phyloP scores from a whole-genome alignment of 75 land plant genomes.

The Pinus albicaulis region DNA sequence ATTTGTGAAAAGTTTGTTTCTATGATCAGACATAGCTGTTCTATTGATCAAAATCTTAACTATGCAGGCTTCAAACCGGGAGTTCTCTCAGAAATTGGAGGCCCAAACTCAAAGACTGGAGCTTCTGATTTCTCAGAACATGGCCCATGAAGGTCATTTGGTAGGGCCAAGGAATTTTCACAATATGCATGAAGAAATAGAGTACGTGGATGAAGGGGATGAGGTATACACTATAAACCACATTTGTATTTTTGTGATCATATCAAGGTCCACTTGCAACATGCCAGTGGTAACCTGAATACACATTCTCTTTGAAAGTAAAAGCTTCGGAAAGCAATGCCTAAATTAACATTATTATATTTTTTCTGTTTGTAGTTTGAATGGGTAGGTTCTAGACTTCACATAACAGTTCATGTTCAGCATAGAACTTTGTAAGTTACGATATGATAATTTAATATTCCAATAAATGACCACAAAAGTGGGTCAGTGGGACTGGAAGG shows the following conservation, averaged over 20 bases:
- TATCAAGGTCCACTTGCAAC: background rate
- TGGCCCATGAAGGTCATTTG: conserved; percentile 55
- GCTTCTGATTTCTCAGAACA: conserved; percentile 77
- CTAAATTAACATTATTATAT: background rate
- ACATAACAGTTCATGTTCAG: too few relatives aligned
- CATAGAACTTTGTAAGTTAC: too few relatives aligned
- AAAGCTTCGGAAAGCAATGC: background rate
- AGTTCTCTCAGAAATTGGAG: conserved; percentile 79
- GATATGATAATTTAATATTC: too few relatives aligned
- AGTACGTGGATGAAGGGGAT: conserved; percentile 92
- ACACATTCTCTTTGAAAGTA: background rate
- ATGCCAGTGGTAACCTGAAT: background rate
- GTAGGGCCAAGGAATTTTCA: conserved; percentile 20
- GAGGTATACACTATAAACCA: conserved; percentile 50
- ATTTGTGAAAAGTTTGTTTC: background rate
- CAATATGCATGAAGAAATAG: conserved; percentile 19
- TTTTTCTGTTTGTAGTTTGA: background rate
- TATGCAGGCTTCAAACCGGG: conserved; percentile 69
- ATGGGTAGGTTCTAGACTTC: background rate
- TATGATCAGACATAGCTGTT: background rate
- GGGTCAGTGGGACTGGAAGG: too few relatives aligned
- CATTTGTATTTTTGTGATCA: background rate
- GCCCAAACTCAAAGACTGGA: conserved; percentile 88
- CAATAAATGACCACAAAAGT: too few relatives aligned
- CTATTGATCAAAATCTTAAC: background rate